Base-by-base conservation (phyloP, 2,329 filamentous ascomycete genomes). In the Aspergillus sp. region DNA sequence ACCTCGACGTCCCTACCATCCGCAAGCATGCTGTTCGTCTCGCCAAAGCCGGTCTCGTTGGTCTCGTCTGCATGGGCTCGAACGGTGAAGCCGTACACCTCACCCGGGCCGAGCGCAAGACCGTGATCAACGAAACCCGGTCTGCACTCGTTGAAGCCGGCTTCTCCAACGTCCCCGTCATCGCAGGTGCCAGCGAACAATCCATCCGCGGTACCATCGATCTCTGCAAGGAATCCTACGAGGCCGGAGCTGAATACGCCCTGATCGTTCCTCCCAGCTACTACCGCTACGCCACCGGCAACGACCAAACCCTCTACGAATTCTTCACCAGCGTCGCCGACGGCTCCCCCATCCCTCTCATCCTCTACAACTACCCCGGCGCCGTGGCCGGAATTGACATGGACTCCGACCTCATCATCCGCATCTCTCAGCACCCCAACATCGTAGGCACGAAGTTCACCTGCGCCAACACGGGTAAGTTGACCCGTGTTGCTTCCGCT, bases 371-470 rank as follows among this genome's bases (percentile, higher is more conserved):
- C 82, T 96, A 95, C 80, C 92, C 92, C 0, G 91, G 91, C 54
- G 92, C 91, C 53, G 92, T 95, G 5, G 85, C 90, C 5, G 92
- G 92, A 54, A 90, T 96, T 71, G 92, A 96, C 76, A 89, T 96
- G 86, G 91, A 95, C 82, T 93, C 90, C 60, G 92, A 96, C 74
- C 83, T 94, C 61, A 85, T 96, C 70, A 91, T 95, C 79, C 85
- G 84, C 73, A 85, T 96, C 39, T 90, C 89, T 48, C 80, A 87
- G 73, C 91, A 96, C 78, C 86, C 88, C 66, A 96, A 96, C 78
- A 91, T 96, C 70, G 81, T 92, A 64, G 92, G 92, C 64, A 93
- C 91, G 58, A 96, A 96, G 77, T 96, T 96, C 82, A 96, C 92
- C 42, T 96, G 91, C 74, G 92, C 90, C 66, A 95, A 91, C 81